phyloP scores from a whole-genome alignment of 2,329 filamentous ascomycete species.

The Aureobasidium zeae region DNA sequence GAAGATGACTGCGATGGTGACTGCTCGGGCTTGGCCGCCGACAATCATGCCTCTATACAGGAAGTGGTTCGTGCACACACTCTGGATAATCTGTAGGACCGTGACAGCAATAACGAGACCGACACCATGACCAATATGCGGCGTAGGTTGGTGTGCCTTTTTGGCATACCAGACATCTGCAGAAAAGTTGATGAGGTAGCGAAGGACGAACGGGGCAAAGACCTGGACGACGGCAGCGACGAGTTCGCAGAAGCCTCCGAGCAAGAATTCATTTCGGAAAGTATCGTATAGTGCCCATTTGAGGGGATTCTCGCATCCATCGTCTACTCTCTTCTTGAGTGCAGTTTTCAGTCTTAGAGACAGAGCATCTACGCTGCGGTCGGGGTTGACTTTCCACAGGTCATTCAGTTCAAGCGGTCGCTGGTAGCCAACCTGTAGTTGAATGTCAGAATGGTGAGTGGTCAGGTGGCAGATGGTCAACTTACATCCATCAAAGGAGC shows the following conservation, averaged over 20 bases:
- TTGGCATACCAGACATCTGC: constrained; percentile 65
- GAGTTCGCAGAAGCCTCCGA: constrained; percentile 72
- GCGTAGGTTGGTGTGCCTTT: constrained; percentile 44
- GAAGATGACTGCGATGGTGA: constrained; percentile 78
- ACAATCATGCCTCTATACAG: constrained; percentile 88
- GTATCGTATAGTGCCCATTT: constrained; percentile 77
- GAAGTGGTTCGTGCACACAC: constrained; percentile 77
- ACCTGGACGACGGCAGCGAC: constrained; percentile 63
- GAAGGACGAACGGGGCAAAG: constrained; percentile 72
- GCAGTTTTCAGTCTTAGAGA: constrained; percentile 56
- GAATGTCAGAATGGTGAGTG: constrained; percentile 18
- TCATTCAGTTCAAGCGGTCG: constrained; percentile 75
- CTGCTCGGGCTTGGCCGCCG: constrained; percentile 71
- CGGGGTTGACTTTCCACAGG: constrained; percentile 80
- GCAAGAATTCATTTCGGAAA: constrained; percentile 73
- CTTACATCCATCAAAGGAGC: constrained; percentile 67
- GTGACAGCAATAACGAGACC: constrained; percentile 79
- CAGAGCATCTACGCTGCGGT: constrained; percentile 62
- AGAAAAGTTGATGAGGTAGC: constrained; percentile 80
- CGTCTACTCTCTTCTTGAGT: constrained; percentile 57
- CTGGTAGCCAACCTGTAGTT: constrained; percentile 64
- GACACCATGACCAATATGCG: constrained; percentile 64
- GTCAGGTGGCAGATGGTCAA: background rate
- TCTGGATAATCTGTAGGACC: constrained; percentile 74
- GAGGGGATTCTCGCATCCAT: constrained; percentile 62